Evolutionary conservation across 2,329 filamentous ascomycete species (phyloP), one percentile per base, ranked within the genome.

Genomic region (Hymenotorrendiella dingleyae): DNA sequence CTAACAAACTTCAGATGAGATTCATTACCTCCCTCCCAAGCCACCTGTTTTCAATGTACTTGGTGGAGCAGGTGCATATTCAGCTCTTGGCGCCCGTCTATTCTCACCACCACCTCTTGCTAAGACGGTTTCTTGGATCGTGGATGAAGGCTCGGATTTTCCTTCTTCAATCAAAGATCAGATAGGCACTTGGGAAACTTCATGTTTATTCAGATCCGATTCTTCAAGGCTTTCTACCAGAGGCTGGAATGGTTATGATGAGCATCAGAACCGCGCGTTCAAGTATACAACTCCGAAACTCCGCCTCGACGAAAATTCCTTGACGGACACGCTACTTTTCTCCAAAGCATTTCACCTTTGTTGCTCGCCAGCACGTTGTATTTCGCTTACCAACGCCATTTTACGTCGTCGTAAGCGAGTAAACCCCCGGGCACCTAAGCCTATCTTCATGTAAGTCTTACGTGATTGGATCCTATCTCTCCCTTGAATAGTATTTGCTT

Each of bases 141-240:
- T 97, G 32, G 91, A 98, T 64, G 78, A 81, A 56, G 93, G 93
- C 22, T 83, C 78, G 12, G 93, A 97, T 64, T 97, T 97, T 53
- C 90, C 91, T 0, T 50, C 68, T 0, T 66, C 74, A 10, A 70
- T 94, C 40, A 73, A 75, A 36, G 60, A 71, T 2, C 70, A 76
- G 32, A 80, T 98, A 52, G 66, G 74, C 11, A 73, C 76, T 32
- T 96, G 93, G 90, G 66, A 80, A 12, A 95, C 90, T 1, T 77
- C 78, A 5, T 85, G 78, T 16, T 58, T 88, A 12, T 39, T 46
- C 51, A 78, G 89, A 40, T 67, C 78, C 36, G 80, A 85, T 41
- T 69, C 71, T 1, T 63, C 73, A 6, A 79, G 86, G 19, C 70
- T 86, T 37, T 97, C 91, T 2, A 98, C 93, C 0, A 79, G 88